A percentile compares a stretch with the other conserved stretches of the same genome.
Evolutionary conservation across 2,329 filamentous ascomycete genomes (phyloP).

Genomic region (Penicillium sp.): DNA sequence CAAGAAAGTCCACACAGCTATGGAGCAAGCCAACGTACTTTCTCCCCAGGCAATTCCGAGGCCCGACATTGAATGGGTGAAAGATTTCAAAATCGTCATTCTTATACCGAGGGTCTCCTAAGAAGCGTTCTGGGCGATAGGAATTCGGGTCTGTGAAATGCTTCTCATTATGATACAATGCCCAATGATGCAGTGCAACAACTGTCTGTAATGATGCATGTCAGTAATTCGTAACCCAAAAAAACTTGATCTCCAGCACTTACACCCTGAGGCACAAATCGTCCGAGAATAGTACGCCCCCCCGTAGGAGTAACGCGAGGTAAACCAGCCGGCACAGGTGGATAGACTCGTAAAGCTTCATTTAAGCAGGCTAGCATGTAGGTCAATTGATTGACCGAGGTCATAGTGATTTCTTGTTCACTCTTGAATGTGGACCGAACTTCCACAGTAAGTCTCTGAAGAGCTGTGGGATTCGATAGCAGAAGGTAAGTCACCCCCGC

Average conservation of each 20-base stretch:
- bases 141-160: constrained; percentile 12
- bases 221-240: background rate
- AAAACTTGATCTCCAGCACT: background rate
- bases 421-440: constrained; percentile 39
- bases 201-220: constrained; percentile 31
- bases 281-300: constrained; percentile 11
- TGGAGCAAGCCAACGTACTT: constrained; percentile 40
- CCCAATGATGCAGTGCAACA: constrained; percentile 46
- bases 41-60: constrained; percentile 53
- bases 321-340: constrained; percentile 14
- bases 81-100: constrained; percentile 46
- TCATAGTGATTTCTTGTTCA: constrained; percentile 41
- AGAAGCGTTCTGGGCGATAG: constrained; percentile 17
- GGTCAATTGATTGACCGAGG: constrained; percentile 18
- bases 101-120: constrained; percentile 33
- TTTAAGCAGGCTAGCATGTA: background rate
- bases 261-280: constrained; percentile 14
- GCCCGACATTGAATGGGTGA: constrained; percentile 52
- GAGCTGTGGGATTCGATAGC: constrained; percentile 30
- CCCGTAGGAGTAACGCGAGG: constrained; percentile 15
- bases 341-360: constrained; percentile 10
- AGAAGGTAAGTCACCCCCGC: constrained; percentile 46
- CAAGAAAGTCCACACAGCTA: background rate
- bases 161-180: constrained; percentile 37
- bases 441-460: constrained; percentile 39